Base-by-base conservation (phyloP, 2,329 filamentous ascomycete species). In the Beauveria scarabaeidicola region DNA sequence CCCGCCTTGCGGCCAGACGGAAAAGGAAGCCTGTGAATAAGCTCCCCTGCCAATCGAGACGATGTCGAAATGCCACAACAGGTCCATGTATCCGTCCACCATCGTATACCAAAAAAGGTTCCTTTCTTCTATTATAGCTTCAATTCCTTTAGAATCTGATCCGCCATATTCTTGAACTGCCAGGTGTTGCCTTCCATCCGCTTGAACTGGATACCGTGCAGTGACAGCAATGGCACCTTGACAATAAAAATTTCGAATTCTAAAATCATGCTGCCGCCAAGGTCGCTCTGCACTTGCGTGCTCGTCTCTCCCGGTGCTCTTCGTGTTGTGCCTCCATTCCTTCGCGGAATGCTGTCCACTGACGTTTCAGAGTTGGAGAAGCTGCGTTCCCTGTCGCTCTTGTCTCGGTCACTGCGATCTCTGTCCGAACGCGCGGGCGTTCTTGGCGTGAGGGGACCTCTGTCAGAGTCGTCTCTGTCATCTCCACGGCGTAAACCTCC, bases 81-180 rank as follows among this genome's bases (percentile, higher is more conserved):
- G 25, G 10, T 52, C 36, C 23, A n/a, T 9, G 9, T 52, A 21
- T 36, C 47, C 29, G 43, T 44, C 55, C 25, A n/a, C 25, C 27
- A 58, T 51, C 36, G 25, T 58, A 36, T 58, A 51, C 55, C 55
- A 32, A 58, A 46, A 36, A 27, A 38, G 13, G 13, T 17, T 13
- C 36, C 25, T 13, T 5, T 5, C 13, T 11, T 9, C 17, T 27
- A n/a, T 52, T 76, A 96, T 63, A 97, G 81, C 69, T 86, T 86
- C 66, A 99, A 76, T 72, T 94, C 91, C 69, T 88, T 85, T 66
- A 99, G 78, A 68, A 99, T 97, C 67, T 91, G 91, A 74, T 96
- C 92, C 40, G 94, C 94, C 91, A 97, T 95, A 69, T 90, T 93
- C 78, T 97, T 96, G 77, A 96, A 99, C 73, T 97, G 92, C 92